These are phyloP conservation scores for Ceratobasidium sp. DNA, from an alignment of 1,284 basidiomycete species.

Conservation along the genomic window DNA sequence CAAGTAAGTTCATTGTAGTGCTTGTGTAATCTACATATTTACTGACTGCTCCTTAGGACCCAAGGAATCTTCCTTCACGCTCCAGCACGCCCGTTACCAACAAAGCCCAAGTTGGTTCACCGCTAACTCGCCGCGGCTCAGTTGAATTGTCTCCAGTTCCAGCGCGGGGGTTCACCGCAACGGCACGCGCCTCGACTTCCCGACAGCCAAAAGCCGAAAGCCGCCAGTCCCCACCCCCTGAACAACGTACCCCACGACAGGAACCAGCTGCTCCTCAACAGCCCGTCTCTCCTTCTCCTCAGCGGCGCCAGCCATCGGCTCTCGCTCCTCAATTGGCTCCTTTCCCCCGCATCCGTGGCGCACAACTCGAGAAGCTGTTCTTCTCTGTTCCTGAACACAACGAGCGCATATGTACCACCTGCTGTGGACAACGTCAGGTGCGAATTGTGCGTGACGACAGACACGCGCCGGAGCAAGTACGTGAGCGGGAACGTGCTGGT, in stretches of 20 bases:
- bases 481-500: conserved; percentile 35
- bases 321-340: conserved; percentile 65
- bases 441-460: conserved; percentile 21
- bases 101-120: conserved; percentile 7
- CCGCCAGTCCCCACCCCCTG: conserved; percentile 7
- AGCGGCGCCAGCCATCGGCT: conserved; percentile 55
- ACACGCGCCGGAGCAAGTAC: conserved; percentile 26
- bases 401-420: conserved; percentile 74
- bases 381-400: conserved; percentile 83
- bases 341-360: conserved; percentile 85
- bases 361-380: conserved; percentile 81
- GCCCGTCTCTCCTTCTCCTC: conserved; percentile 54
- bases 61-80: conserved; percentile 3
- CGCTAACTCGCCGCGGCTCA: conserved; percentile 31
- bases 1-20: not conserved
- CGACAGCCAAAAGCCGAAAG: conserved; percentile 4
- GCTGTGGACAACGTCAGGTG: conserved; percentile 61
- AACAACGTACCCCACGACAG: conserved; percentile 2
- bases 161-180: not conserved
- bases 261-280: conserved; percentile 41
- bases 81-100: conserved; percentile 29
- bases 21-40: too few species aligned
- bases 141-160: conserved; percentile 8
- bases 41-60: not conserved
- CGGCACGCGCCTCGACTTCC: conserved; percentile 9